These are phyloP conservation scores for Trichoderma atroviride DNA, from an alignment of 2,329 filamentous ascomycete genomes.

Conservation along the genomic window DNA sequence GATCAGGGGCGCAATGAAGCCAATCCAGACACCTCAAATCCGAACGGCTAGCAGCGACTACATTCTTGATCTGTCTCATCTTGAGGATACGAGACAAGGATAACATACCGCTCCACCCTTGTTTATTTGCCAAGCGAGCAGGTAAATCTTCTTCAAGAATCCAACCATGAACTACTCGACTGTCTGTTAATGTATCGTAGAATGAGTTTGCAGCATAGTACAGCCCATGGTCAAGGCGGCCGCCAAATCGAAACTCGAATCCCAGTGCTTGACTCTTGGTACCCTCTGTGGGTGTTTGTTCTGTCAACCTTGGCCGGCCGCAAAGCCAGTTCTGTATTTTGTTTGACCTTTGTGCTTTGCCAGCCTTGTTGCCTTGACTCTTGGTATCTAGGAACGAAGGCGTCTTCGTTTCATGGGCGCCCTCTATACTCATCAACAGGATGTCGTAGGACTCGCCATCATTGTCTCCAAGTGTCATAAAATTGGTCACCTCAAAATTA, in stretches of 20 bases:
- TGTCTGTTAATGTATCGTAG: neutral
- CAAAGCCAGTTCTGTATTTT: neutral
- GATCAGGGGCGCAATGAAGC: neutral
- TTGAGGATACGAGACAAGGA: neutral
- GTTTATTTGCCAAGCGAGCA: neutral
- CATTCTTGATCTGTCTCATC: neutral
- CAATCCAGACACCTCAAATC: neutral
- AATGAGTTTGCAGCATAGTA: neutral
- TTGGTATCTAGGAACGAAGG: neutral
- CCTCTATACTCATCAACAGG: neutral
- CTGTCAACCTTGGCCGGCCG: neutral
- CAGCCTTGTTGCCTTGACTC: neutral
- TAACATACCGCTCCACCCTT: neutral
- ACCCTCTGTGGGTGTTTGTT: neutral
- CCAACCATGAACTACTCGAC: neutral
- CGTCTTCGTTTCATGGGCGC: neutral
- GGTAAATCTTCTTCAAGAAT: neutral
- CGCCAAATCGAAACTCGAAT: neutral
- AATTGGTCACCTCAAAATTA: neutral
- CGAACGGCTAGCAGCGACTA: neutral
- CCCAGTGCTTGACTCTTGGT: neutral
- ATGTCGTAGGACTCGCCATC: neutral
- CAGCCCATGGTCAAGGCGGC: neutral
- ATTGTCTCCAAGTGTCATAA: neutral
- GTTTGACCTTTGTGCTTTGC: neutral